Percentiles rank a stretch among this genome's conserved stretches.
Evolutionary conservation across 345 rosid species (phyloP).

Genomic region (Abelmoschus esculentus): DNA sequence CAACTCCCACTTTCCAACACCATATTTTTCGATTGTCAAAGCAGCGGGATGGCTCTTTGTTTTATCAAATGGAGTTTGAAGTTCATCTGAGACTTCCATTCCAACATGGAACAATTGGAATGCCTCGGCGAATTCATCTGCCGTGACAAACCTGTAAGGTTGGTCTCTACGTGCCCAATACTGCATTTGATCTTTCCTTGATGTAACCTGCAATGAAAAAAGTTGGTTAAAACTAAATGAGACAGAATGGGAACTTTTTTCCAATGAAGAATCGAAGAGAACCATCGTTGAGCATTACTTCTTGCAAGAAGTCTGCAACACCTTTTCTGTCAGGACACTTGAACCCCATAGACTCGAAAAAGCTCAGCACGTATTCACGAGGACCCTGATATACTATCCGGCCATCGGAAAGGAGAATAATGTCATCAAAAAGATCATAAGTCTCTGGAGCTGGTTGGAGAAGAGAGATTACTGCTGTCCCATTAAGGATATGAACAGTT

Average conservation of each 20-base stretch:
- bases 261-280: neutral
- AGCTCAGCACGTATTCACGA: slow-evolving; percentile 44
- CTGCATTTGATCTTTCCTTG: slow-evolving; percentile 72
- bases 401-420: slow-evolving; percentile 68
- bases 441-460: slow-evolving; percentile 88
- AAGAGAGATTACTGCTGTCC: slow-evolving; percentile 61
- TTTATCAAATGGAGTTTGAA: slow-evolving; percentile 46
- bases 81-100: slow-evolving; percentile 36
- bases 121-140: slow-evolving; percentile 57
- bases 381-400: slow-evolving; percentile 74
- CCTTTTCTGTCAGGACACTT: slow-evolving; percentile 76
- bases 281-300: slow-evolving; percentile 29
- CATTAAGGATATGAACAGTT: slow-evolving; percentile 42
- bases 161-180: slow-evolving; percentile 54
- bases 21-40: slow-evolving; percentile 45
- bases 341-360: slow-evolving; percentile 64
- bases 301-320: slow-evolving; percentile 78
- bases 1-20: slow-evolving; percentile 49
- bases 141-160: slow-evolving; percentile 55
- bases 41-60: slow-evolving; percentile 70
- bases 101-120: slow-evolving; percentile 59
- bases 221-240: neutral
- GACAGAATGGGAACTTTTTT: neutral
- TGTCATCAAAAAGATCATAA: slow-evolving; percentile 63
- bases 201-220: slow-evolving; percentile 51